A percentile compares a stretch with the other conserved stretches of the same genome.
These are phyloP conservation scores for Trifolium fragiferum DNA, from an alignment of 306 rosid species.

Conservation along the genomic window DNA sequence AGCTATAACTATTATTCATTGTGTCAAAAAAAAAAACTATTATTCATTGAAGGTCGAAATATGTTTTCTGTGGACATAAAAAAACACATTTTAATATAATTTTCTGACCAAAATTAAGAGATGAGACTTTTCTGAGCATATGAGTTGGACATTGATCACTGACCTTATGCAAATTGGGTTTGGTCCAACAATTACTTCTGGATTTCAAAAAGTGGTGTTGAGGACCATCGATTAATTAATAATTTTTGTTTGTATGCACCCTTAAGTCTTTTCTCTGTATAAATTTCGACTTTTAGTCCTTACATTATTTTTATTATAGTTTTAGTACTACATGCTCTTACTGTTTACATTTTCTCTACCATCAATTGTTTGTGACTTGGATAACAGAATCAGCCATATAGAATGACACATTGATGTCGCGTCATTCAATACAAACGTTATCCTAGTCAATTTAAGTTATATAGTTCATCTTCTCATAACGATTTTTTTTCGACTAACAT, in stretches of 20 bases:
- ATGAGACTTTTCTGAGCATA: constrained; percentile 6
- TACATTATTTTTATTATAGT: too few relatives aligned
- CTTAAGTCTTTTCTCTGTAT: not conserved
- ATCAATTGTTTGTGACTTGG: too few relatives aligned
- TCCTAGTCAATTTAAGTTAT: too few relatives aligned
- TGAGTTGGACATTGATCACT: constrained; percentile 33
- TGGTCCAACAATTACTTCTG: constrained; percentile 32
- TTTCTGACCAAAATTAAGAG: constrained; percentile 40
- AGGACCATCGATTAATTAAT: constrained; percentile 7
- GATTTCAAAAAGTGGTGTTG: not conserved
- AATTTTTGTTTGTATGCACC: constrained; percentile 14
- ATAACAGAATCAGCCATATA: too few relatives aligned
- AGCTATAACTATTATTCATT: not conserved
- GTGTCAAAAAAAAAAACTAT: too few relatives aligned
- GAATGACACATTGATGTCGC: too few relatives aligned
- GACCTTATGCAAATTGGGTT: constrained; percentile 30
- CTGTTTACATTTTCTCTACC: too few relatives aligned
- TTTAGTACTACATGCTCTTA: too few relatives aligned
- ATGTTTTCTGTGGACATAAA: constrained; percentile 1
- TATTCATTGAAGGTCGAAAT: constrained; percentile 29
- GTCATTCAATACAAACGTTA: too few relatives aligned
- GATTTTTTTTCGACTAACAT: too few relatives aligned
- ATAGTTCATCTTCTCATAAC: too few relatives aligned
- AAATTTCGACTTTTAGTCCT: too few relatives aligned
- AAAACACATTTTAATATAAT: constrained; percentile 38